Evolutionary conservation across 1,284 basidiomycete genomes (phyloP), one percentile per base, ranked within the genome.

Genomic region (Papiliotrema nemorosa): DNA sequence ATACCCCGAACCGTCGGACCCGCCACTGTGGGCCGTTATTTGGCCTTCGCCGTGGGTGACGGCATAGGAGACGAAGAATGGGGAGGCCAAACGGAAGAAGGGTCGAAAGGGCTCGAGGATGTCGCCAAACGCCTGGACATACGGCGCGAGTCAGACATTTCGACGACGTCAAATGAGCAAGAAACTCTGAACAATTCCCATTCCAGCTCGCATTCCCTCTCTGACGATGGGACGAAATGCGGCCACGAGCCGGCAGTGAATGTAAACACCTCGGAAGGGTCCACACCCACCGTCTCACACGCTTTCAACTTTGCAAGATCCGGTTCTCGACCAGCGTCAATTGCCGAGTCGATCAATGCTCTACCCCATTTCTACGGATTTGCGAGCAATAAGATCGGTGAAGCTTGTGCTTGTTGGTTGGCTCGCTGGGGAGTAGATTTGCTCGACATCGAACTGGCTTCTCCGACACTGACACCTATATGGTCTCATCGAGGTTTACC

Each of bases 371-470:
- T 85, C 65, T 92, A 92, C 66, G 92, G 91, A 21, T 79, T 82
- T 21, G 79, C 89, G 4, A 88, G 87, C 0, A 84, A 91, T 73
- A 92, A 90, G 76, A 88, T 96, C 55, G 91, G 91, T 24, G 90
- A 94, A 72, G 87, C 89, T 0, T 86, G 86, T 59, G 82, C 83
- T 4, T 90, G 87, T 69, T 97, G 91, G 90, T 79, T 94, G 12
- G 80, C 85, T 0, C 80, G 88, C 33, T 96, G 91, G 90, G 89
- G 86, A 0, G 71, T 76, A 18, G 90, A 94, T 67, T 79, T 93
- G 50, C 79, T 94, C 38, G 68, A 72, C 12, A 79, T 81, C 45
- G 90, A 94, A 69, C 78, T 82, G 55, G 73, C 75, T 31, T 7
- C 20, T 24, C 20, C 34, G 3, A 20, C 54, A 4, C 10, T 18